Base-by-base conservation (phyloP, 2,329 filamentous ascomycete species). In the Microdochium nivale region DNA sequence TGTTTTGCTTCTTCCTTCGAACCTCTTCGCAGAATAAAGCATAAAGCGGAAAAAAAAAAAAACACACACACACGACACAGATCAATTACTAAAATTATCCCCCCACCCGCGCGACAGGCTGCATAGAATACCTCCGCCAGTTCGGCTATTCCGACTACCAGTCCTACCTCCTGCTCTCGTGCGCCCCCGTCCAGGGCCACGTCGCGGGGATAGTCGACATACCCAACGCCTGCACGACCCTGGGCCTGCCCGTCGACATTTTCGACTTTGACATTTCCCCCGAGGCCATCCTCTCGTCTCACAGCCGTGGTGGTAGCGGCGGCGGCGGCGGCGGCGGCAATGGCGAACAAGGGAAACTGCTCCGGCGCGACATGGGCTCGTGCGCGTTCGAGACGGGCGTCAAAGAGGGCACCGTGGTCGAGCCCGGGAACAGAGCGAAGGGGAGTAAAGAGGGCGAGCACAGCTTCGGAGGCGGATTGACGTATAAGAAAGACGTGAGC, bases 231-330 rank as follows among this genome's bases (percentile, higher is more conserved):
- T 96, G 91, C 64, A 95, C 90, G 3, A 96, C 91, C 0, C 73
- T 96, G 53, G 90, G 90, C 0, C 65, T 96, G 51, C 91, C 91
- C 1, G 89, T 95, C 76, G 91, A 96, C 69, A 95, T 96, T 50
- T 96, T 96, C 61, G 88, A 94, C 63, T 95, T 96, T 68, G 90
- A 96, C 65, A 92, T 96, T 58, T 80, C 83, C 47, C 88, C 90
- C 2, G 40, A 44, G 40, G 40, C 14, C 40, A 24, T 44, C 10
- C 40, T 44, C 10, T 16, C 35, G 7, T 16, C 35, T 7, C 7
- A 7, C 35, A 14, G 14, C 19, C 16, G 19, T 19, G 14, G 14
- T 13, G 19, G 10, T 19, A 44, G 23, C 5, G 40, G 13, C 16
- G 40, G 9, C 16, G 23, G n/a, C n/a, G n/a, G n/a, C n/a, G n/a